phyloP scores from a whole-genome alignment of 2,329 filamentous ascomycete species.

The Colletotrichum sp. region DNA sequence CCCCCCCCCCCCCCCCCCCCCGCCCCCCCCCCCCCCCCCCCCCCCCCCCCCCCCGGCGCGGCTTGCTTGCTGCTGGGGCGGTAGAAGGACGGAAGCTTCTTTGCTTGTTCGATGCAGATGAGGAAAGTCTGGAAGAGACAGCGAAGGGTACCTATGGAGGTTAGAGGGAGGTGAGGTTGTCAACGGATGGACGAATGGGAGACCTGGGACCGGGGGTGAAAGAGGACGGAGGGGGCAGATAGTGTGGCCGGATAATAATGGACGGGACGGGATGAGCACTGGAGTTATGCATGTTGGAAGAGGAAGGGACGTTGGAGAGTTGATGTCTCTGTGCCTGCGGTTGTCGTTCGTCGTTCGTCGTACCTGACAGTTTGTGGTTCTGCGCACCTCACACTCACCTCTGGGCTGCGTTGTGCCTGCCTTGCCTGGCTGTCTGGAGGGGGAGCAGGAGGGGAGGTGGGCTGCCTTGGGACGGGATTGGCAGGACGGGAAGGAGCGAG shows the following conservation, averaged over 20 bases:
- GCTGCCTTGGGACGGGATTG: background rate
- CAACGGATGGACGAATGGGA: background rate
- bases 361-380: background rate
- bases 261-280: background rate
- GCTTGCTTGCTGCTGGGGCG: background rate
- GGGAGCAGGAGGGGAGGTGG: background rate
- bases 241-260: background rate
- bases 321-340: background rate
- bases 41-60: too few relatives aligned
- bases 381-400: background rate
- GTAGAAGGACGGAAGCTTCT: background rate
- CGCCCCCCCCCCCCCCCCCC: too few relatives aligned
- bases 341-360: background rate
- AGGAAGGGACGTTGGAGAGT: background rate
- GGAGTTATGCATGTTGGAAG: background rate
- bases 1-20: too few relatives aligned
- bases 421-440: background rate
- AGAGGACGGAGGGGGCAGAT: background rate
- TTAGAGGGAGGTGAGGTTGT: background rate
- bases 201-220: background rate
- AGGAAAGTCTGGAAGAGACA: background rate
- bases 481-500: constrained; percentile 3
- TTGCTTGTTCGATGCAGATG: background rate
- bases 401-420: background rate
- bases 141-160: background rate